Evolutionary conservation across 2,329 filamentous ascomycete genomes (phyloP).

Genomic region (Verticillium zaregamsianum): DNA sequence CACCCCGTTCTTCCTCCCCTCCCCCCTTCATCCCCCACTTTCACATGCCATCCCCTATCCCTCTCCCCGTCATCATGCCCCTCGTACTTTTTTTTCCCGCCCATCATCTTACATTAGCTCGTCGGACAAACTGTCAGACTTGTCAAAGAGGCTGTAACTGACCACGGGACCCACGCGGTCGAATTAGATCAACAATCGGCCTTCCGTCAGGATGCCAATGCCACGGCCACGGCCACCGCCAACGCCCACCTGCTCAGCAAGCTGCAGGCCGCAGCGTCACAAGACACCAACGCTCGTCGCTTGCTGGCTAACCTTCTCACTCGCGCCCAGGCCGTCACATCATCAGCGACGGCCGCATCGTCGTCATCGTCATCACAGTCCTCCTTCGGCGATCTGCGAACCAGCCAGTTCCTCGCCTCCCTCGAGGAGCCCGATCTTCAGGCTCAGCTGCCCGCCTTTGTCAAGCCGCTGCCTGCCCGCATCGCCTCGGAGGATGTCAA

Average conservation of each 20-base stretch:
- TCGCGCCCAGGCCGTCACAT: slow-evolving; percentile 10
- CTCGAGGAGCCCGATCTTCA: slow-evolving; percentile 41
- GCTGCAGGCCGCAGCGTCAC: slow-evolving; percentile 17
- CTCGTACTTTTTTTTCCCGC: neutral
- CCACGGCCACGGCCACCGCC: neutral
- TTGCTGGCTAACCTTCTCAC: slow-evolving; percentile 13
- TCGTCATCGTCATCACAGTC: slow-evolving; percentile 23
- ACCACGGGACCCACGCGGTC: slow-evolving; percentile 23
- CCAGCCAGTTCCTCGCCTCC: slow-evolving; percentile 39
- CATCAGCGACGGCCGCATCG: slow-evolving; percentile 21
- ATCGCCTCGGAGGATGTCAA: slow-evolving; percentile 78
- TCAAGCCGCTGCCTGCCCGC: slow-evolving; percentile 73
- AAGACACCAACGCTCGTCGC: slow-evolving; percentile 13
- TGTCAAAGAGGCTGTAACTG: slow-evolving; percentile 15
- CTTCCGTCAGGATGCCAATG: slow-evolving; percentile 25
- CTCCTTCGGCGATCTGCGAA: slow-evolving; percentile 25
- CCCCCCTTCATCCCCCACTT: neutral
- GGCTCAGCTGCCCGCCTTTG: slow-evolving; percentile 59
- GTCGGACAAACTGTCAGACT: neutral
- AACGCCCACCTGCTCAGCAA: slow-evolving; percentile 20
- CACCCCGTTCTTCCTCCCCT: neutral
- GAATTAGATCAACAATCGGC: slow-evolving; percentile 30
- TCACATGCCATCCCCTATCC: neutral
- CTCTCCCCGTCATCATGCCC: neutral
- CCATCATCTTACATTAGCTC: slow-evolving; percentile 1